Percentiles rank a stretch among this genome's conserved stretches.
Evolutionary conservation across 371 early-diverging fungal genomes (phyloP).

Genomic region (Rhizopus arrhizus): DNA sequence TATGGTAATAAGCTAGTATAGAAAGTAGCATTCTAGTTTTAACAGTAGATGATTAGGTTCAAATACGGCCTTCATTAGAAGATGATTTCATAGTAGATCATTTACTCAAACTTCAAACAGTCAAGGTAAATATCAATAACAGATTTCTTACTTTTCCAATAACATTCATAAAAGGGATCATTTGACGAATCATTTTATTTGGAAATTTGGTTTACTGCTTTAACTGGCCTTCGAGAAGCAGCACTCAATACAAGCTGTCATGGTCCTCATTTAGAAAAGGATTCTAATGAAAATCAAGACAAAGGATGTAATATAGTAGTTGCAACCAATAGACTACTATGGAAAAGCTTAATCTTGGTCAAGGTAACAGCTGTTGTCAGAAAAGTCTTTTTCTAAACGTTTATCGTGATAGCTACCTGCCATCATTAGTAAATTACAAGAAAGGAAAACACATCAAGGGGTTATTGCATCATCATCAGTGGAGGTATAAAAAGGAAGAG

Average conservation of each 20-base stretch:
- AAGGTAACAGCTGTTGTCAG: conserved; percentile 32
- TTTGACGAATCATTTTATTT: conserved; percentile 55
- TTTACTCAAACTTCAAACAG: conserved; percentile 45
- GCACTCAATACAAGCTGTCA: conserved; percentile 40
- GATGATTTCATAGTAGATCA: conserved; percentile 48
- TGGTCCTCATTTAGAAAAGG: conserved; percentile 5
- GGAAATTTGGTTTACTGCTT: conserved; percentile 48
- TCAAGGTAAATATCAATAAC: conserved; percentile 33
- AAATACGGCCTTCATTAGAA: conserved; percentile 44
- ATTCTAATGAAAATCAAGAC: conserved; percentile 1
- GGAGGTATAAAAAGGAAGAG: conserved; percentile 20
- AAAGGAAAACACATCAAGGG: conserved; percentile 14
- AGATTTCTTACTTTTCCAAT: background rate
- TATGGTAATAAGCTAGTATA: conserved; percentile 23
- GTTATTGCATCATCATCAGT: conserved; percentile 8
- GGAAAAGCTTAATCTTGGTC: conserved; percentile 47
- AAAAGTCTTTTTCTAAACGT: background rate
- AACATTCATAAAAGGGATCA: conserved; percentile 30
- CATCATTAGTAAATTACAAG: conserved; percentile 23
- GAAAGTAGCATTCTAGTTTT: background rate
- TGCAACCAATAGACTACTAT: conserved; percentile 41
- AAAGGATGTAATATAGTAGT: conserved; percentile 24
- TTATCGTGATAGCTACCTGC: conserved; percentile 14
- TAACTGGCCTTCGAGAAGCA: conserved; percentile 53
- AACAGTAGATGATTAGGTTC: conserved; percentile 27